Base-by-base conservation (phyloP, 2,329 filamentous ascomycete species). In the Colletotrichum tropicale region DNA sequence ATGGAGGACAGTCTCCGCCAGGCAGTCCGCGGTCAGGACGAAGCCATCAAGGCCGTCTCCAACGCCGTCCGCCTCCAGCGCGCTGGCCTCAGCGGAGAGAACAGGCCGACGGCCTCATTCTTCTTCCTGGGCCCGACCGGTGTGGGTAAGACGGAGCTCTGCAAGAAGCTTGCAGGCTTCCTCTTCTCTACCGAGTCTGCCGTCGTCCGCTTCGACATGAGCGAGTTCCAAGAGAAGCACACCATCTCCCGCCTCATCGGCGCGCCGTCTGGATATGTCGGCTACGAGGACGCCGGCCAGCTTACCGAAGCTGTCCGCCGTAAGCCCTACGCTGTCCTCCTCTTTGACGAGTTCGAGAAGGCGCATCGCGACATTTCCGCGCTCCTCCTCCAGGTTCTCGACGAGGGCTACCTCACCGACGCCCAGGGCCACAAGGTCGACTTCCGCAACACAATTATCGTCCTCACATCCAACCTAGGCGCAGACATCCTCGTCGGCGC, bases 311-410 rank as follows among this genome's bases (percentile, higher is more conserved):
- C 96, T 6, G 96, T 99, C 5, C 92, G 97, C 72, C 91, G 97
- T 75, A 98, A 98, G 84, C 97, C 97, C 0, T 98, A 98, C 80
- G 96, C 96, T 0, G 95, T 99, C 1, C 89, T 99, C 0, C 89
- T 99, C 3, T 98, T 99, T 80, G 97, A 99, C 83, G 97, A 98
- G 83, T 98, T 98, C 80, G 97, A 99, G 83, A 98, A 99, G 83
- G 97, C 96, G 0, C 97, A 98, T 82, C 93, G 95, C 70, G 97
- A 99, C 80, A 98, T 98, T 78, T 98, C 95, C 0, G 94, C 96
- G 1, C 88, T 99, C 5, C 90, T 99, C 6, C 91, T 99, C 6
- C 97, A 98, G 84, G 96, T 98, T 0, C 91, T 99, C 1, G 97
- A 98, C 82, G 97, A 98, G 83, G 97, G 97, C 4, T 98, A 97